Percentiles rank a stretch among this genome's conserved stretches.
phyloP scores from a whole-genome alignment of 805 yeast species.

The Hanseniaspora valbyensis region DNA sequence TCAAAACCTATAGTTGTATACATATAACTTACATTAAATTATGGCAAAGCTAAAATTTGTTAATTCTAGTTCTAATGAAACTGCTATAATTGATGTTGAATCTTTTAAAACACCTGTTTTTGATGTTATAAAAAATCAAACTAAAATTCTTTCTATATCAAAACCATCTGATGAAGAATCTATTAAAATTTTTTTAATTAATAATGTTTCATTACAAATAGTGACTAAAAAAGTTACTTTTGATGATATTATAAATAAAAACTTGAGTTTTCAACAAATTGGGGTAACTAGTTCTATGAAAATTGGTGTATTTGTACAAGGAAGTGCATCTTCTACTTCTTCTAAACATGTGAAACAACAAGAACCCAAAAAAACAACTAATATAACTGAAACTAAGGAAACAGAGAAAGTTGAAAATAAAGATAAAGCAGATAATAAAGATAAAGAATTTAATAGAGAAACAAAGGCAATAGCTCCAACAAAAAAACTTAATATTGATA shows the following conservation, averaged over 20 bases:
- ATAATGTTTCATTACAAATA: slow-evolving; percentile 6
- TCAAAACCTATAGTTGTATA: too few species aligned
- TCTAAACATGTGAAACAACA: neutral
- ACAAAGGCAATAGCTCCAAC: slow-evolving; percentile 5
- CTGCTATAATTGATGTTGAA: slow-evolving; percentile 4
- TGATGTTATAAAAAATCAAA: neutral
- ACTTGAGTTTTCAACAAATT: neutral
- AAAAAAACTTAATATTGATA: slow-evolving; percentile 4
- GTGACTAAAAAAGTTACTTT: slow-evolving; percentile 7
- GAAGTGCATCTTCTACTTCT: neutral
- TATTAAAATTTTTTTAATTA: neutral
- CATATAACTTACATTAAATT: too few species aligned
- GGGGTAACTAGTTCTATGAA: slow-evolving; percentile 6
- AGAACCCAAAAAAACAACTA: neutral
- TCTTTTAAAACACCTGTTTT: neutral
- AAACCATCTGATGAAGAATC: neutral
- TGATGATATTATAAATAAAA: neutral
- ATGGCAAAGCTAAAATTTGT: slow-evolving; percentile 10
- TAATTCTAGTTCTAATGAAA: slow-evolving; percentile 1
- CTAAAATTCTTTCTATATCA: neutral
- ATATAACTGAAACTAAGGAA: neutral
- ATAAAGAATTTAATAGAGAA: neutral
- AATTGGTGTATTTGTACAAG: slow-evolving; percentile 9
- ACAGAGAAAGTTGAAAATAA: neutral
- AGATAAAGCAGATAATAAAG: neutral